Evolutionary conservation across 257 asterid genomes (phyloP).

Genomic region (Solanum rostratum): DNA sequence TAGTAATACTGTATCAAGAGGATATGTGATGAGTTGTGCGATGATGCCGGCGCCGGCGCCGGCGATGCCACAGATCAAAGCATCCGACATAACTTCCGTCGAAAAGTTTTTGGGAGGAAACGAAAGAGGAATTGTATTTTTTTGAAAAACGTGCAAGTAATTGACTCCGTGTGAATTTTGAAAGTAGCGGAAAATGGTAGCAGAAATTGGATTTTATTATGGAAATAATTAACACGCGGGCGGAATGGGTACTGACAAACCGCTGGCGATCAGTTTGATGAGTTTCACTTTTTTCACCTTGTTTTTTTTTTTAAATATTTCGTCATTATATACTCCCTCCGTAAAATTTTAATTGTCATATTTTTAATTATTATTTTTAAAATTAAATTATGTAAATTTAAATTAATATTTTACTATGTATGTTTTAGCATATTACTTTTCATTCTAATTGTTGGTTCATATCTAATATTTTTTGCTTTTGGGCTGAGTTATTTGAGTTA

Average conservation of each 20-base stretch:
- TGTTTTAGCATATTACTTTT: too few species aligned
- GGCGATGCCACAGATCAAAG: constrained; percentile 92
- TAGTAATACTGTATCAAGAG: constrained; percentile 68
- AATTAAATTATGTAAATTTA: too few species aligned
- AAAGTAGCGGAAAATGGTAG: not conserved
- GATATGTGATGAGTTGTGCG: constrained; percentile 90
- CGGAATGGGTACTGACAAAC: not conserved
- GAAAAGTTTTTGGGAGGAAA: not conserved
- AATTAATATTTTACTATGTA: too few species aligned
- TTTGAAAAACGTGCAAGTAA: not conserved
- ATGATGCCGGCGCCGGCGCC: constrained; percentile 97
- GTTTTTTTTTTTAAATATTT: not conserved
- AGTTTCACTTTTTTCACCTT: not conserved
- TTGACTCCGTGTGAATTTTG: not conserved
- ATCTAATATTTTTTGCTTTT: too few species aligned
- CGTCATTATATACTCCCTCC: too few species aligned
- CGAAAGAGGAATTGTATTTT: too few species aligned
- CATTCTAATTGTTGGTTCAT: too few species aligned
- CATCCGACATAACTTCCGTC: constrained; percentile 63
- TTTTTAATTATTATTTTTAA: too few species aligned
- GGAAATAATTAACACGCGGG: not conserved
- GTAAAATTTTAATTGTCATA: too few species aligned
- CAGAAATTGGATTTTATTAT: not conserved
- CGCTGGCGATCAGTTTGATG: not conserved
- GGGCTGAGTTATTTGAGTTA: too few species aligned